phyloP scores from a whole-genome alignment of 306 rosid species.

The Echinosophora koreensis region DNA sequence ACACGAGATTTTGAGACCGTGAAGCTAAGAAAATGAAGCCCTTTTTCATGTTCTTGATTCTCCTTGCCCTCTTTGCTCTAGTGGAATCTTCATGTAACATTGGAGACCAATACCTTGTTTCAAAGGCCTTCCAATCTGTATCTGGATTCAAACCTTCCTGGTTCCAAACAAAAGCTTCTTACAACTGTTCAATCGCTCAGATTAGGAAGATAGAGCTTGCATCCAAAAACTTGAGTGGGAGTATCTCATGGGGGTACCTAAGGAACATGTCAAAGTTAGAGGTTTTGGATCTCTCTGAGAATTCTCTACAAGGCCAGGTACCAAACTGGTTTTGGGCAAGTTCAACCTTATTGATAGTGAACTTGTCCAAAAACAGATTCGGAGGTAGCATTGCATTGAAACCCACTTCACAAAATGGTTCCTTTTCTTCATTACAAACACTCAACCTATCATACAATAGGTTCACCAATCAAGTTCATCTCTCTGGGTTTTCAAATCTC shows the following conservation, averaged over 20 bases:
- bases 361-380: conserved; percentile 71
- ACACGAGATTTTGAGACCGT: conserved; percentile 29
- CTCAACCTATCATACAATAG: conserved; percentile 84
- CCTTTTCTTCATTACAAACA: conserved; percentile 58
- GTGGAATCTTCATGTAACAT: conserved; percentile 67
- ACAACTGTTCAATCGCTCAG: conserved; percentile 60
- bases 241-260: conserved; percentile 71
- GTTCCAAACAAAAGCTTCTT: conserved; percentile 40
- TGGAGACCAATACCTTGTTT: conserved; percentile 56
- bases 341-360: conserved; percentile 51
- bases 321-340: conserved; percentile 77
- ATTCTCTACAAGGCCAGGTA: conserved; percentile 67
- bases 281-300: conserved; percentile 72
- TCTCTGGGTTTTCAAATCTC: conserved; percentile 65
- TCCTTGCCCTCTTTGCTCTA: conserved; percentile 46
- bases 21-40: conserved; percentile 45
- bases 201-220: conserved; percentile 58
- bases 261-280: conserved; percentile 64
- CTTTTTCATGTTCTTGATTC: conserved; percentile 50
- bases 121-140: conserved; percentile 72
- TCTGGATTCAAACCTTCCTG: conserved; percentile 66
- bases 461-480: conserved; percentile 68
- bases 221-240: conserved; percentile 68
- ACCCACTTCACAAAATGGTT: conserved; percentile 37
- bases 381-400: conserved; percentile 72